Percentiles rank a stretch among this genome's conserved stretches.
phyloP scores from a whole-genome alignment of 2,329 filamentous ascomycete species.

The Ilyonectria sp. region DNA sequence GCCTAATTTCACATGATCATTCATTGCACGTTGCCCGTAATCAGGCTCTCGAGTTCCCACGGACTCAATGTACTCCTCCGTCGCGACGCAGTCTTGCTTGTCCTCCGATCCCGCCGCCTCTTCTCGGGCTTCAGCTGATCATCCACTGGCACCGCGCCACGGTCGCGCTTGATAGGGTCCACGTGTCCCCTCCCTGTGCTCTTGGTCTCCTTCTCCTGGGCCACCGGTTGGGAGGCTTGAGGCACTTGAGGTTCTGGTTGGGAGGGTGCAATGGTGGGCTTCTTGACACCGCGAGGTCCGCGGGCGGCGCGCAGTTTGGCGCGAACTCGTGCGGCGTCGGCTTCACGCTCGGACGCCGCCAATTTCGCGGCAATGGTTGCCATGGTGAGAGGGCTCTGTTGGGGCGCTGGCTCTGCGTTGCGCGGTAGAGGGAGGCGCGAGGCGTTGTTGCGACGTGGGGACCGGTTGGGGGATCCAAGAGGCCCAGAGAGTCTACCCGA shows the following conservation, averaged over 20 bases:
- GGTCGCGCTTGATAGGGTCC: conserved; percentile 56
- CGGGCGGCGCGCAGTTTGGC: conserved; percentile 73
- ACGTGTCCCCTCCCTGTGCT: conserved; percentile 44
- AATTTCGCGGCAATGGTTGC: conserved; percentile 75
- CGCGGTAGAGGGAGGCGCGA: conserved; percentile 52
- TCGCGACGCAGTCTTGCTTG: conserved; percentile 71
- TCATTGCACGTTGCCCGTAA: conserved; percentile 64
- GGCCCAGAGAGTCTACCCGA: conserved; percentile 34
- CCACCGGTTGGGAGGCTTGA: conserved; percentile 18
- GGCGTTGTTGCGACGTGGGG: conserved; percentile 38
- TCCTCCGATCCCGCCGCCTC: conserved; percentile 67
- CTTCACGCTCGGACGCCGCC: conserved; percentile 74
- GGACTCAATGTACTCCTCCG: conserved; percentile 82
- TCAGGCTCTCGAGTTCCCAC: conserved; percentile 80
- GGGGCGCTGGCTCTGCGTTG: conserved; percentile 56
- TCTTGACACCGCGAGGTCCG: conserved; percentile 53
- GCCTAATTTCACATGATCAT: conserved; percentile 40
- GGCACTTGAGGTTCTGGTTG: conserved; percentile 33
- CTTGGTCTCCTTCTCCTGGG: conserved; percentile 26
- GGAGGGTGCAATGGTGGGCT: conserved; percentile 46
- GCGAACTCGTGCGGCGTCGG: conserved; percentile 73
- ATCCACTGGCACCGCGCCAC: conserved; percentile 31
- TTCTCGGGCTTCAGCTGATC: conserved; percentile 53
- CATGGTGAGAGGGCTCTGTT: conserved; percentile 73
- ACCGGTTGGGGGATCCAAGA: conserved; percentile 35